Evolutionary conservation across 176 grass and related monocot species (phyloP), one percentile per base, ranked within the genome.

Genomic region (Lolium multiflorum): DNA sequence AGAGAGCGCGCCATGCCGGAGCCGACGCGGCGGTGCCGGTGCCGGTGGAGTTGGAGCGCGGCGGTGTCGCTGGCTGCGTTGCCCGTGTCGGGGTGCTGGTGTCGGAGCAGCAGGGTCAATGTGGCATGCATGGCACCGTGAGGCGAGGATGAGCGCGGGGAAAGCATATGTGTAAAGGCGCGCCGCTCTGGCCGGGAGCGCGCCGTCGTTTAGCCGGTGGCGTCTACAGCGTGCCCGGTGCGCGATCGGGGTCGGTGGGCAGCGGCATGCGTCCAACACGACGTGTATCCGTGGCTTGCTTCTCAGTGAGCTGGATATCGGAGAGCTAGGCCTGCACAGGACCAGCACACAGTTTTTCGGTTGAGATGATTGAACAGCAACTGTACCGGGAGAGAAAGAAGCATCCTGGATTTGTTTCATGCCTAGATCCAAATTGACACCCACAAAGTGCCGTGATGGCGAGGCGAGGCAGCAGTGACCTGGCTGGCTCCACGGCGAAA

Each of bases 1-100:
- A 61, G 71, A 18, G 92, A 79, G 16, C 84, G 83, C 55, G 77
- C 12, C 76, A 48, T 92, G 17, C 69, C 52, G 1, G 70, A 86
- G 86, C 86, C 49, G 75, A 47, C 15, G 11, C 46, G 46, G 7
- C 46, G 46, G 46, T 47, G 46, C 4, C 46, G 8, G 9, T 47
- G n/a, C n/a, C n/a, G n/a, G n/a, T n/a, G 46, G 46, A 10, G 46
- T 8, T 10, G 46, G 46, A 47, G 3, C 9, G 46, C 46, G 46
- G 46, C 8, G 46, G 46, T 85, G 88, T 86, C 55, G 78, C 54
- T 15, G 10, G 17, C 28, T 43, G 41, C 41, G 41, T 7, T 0
- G 41, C 41, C 41, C 78, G 31, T 58, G 62, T 54, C 59, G 50
- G n/a, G 44, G 11, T 14, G 43, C 60, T 25, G 9, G 24, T 24